Evolutionary conservation across 73 alveolate genomes (phyloP).

Genomic region (Uronychia setigera): DNA sequence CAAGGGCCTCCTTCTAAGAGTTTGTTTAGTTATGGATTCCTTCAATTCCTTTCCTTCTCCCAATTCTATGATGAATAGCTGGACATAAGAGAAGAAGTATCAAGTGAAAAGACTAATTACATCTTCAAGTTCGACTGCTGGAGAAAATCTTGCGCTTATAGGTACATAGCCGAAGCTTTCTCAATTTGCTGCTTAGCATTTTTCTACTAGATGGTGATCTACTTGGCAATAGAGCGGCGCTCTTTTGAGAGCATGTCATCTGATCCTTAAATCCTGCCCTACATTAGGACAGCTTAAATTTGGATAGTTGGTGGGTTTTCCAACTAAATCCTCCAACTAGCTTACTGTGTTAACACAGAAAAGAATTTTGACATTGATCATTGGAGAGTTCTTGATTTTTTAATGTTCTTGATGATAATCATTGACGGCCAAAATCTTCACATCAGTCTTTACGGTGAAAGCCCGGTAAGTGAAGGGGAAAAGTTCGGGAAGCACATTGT

Average conservation of each 20-base stretch:
- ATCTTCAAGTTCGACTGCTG: conserved; percentile 43
- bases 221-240: conserved; percentile 1
- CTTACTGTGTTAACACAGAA: conserved; percentile 16
- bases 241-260: conserved; percentile 12
- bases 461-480: neutral
- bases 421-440: conserved; percentile 26
- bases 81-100: conserved; percentile 1
- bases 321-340: conserved; percentile 24
- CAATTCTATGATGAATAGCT: conserved; percentile 43
- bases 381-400: conserved; percentile 42
- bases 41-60: neutral
- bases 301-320: conserved; percentile 30
- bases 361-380: conserved; percentile 35
- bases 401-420: conserved; percentile 18
- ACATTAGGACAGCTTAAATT: conserved; percentile 12
- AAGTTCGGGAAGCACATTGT: conserved; percentile 21
- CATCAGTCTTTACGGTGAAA: conserved; percentile 4
- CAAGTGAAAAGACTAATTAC: conserved; percentile 1
- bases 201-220: conserved; percentile 26
- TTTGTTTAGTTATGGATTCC: neutral
- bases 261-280: conserved; percentile 12
- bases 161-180: conserved; percentile 54
- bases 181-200: conserved; percentile 23
- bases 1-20: conserved; percentile 38
- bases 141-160: conserved; percentile 28